Evolutionary conservation across 495 filamentous ascomycete species (phyloP).

Genomic region (Lophium mytilinum): DNA sequence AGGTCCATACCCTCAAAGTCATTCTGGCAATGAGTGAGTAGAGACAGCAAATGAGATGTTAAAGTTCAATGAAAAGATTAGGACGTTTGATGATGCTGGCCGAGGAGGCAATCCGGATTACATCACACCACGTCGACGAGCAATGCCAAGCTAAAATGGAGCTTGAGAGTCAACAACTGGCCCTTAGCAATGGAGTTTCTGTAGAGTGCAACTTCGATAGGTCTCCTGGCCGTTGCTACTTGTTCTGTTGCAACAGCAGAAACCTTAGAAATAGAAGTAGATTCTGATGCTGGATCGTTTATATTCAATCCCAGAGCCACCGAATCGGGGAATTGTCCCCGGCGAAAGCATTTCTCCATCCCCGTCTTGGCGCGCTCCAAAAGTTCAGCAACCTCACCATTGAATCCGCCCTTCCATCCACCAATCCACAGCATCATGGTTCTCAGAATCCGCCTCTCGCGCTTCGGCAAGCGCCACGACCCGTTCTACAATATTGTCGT

Average conservation of each 20-base stretch:
- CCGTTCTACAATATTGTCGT: constrained; percentile 98
- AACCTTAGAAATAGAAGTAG: too few species aligned
- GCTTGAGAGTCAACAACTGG: too few species aligned
- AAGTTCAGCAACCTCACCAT: not conserved
- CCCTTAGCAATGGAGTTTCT: too few species aligned
- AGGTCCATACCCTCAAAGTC: not conserved
- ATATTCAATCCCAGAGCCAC: too few species aligned
- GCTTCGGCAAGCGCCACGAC: constrained; percentile 77
- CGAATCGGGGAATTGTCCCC: too few species aligned
- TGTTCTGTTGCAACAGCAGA: too few species aligned
- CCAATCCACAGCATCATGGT: constrained; percentile 56
- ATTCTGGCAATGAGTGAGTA: not conserved
- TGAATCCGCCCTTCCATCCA: not conserved
- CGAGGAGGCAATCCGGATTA: not conserved
- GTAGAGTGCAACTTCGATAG: too few species aligned
- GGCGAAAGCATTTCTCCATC: too few species aligned
- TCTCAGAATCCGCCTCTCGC: constrained; percentile 82
- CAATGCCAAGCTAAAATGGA: too few species aligned
- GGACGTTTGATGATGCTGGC: not conserved
- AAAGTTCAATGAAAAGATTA: not conserved
- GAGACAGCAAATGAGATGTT: too few species aligned
- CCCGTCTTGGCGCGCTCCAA: not conserved
- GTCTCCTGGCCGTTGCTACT: too few species aligned
- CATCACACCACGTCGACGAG: not conserved
- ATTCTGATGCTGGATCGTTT: too few species aligned